These are phyloP conservation scores for Agaricus subrufescens DNA, from an alignment of 768 basidiomycete genomes.

Conservation along the genomic window DNA sequence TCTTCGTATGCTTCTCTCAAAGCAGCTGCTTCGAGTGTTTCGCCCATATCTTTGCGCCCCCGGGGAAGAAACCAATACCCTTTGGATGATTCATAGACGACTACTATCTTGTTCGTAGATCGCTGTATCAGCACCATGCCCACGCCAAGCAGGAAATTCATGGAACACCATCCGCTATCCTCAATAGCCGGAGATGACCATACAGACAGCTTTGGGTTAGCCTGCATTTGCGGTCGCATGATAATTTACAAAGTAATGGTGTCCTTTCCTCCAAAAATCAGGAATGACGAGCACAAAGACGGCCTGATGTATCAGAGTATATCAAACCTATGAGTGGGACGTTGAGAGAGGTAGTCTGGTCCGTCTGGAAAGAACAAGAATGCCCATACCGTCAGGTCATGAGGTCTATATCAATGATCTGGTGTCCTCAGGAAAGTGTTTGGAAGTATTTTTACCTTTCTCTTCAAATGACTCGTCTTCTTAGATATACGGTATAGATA, in stretches of 20 bases:
- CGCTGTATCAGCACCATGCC: constrained; percentile 64
- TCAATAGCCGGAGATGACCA: constrained; percentile 39
- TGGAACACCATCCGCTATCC: constrained; percentile 39
- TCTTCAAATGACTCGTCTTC: too few species aligned
- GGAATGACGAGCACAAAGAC: not conserved
- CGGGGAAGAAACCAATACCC: constrained; percentile 57
- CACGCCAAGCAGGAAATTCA: constrained; percentile 53
- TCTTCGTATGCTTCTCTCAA: constrained; percentile 67
- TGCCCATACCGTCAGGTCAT: too few species aligned
- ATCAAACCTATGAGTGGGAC: too few species aligned
- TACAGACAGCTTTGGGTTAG: constrained; percentile 22
- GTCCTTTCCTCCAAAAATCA: not conserved
- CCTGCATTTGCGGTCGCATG: not conserved
- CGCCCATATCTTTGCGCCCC: constrained; percentile 64
- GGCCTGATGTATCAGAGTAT: too few species aligned
- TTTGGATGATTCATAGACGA: constrained; percentile 36
- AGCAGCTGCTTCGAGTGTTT: constrained; percentile 54
- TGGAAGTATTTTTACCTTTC: too few species aligned
- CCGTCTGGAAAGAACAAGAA: too few species aligned
- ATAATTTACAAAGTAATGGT: not conserved
- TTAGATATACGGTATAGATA: too few species aligned
- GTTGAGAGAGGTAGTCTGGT: too few species aligned
- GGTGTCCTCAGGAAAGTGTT: too few species aligned
- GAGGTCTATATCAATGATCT: too few species aligned
- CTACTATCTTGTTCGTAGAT: constrained; percentile 47